phyloP scores from a whole-genome alignment of 2,329 filamentous ascomycete species.

The Pseudopithomyces maydicus region DNA sequence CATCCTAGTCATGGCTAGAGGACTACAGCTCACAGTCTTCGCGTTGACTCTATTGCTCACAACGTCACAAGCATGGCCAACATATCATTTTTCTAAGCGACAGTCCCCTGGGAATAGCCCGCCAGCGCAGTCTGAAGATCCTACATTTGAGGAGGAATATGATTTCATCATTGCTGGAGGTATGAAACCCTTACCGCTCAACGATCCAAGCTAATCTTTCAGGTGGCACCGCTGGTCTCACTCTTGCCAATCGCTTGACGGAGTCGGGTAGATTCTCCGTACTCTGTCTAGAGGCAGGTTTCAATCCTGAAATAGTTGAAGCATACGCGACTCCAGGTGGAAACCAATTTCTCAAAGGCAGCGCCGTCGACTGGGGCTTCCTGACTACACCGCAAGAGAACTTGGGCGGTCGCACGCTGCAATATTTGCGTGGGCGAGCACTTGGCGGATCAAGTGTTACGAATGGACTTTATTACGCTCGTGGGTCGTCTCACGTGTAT shows the following conservation, averaged over 20 bases:
- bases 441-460: slow-evolving; percentile 41
- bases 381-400: slow-evolving; percentile 29
- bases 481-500: slow-evolving; percentile 39
- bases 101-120: slow-evolving; percentile 1
- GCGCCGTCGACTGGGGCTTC: slow-evolving; percentile 36
- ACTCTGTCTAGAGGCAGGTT: slow-evolving; percentile 26
- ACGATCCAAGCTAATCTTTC: neutral
- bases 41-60: neutral
- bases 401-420: slow-evolving; percentile 25
- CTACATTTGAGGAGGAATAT: slow-evolving; percentile 15
- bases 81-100: neutral
- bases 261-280: slow-evolving; percentile 29
- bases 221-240: slow-evolving; percentile 32
- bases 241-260: slow-evolving; percentile 25
- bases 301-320: slow-evolving; percentile 23
- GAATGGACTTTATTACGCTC: slow-evolving; percentile 42
- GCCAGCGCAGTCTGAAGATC: neutral
- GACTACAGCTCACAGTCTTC: neutral
- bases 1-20: neutral
- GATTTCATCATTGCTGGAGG: slow-evolving; percentile 18
- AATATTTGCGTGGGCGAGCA: slow-evolving; percentile 28
- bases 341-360: slow-evolving; percentile 33
- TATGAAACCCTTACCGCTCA: neutral
- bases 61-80: neutral
- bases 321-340: slow-evolving; percentile 34